Base-by-base conservation (phyloP, 139 green algal genomes). In the Marvania coccoides region DNA sequence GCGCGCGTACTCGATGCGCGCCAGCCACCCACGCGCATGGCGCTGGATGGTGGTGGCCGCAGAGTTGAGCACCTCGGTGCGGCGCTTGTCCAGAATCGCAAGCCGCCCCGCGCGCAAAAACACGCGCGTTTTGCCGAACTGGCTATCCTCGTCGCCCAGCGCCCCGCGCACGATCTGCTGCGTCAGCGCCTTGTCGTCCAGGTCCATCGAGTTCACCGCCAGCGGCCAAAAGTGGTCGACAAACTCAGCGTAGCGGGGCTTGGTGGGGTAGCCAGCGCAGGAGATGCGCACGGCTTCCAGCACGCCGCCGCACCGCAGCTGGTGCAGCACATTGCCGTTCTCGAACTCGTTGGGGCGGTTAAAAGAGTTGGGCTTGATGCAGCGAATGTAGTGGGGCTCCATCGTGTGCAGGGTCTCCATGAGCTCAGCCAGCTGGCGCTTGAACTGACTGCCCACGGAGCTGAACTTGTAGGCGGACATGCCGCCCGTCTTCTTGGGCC, bases 361-460 rank as follows among this genome's bases (percentile, higher is more conserved):
- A 45, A 53, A 34, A 34, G 66, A 67, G 84, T 99, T 99, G 61
- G 95, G 95, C 81, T 99, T 99, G 77, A 99, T 95, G 83, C 95
- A 99, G 73, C 95, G 93, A 47, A 99, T 87, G 82, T 99, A 99
- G 81, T 99, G 94, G 31, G 95, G 95, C 80, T 97, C 87, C 81
- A 96, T 98, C 24, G 65, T 55, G 67, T 87, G 82, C 62, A 99
- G 84, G 61, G 93, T 84, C 24, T 81, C 62, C 91, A 98, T 98
- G 19, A 99, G 84, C 36, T 94, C 90, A 1, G 59, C 73, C 56
- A 99, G 85, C 33, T 71, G 63, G 67, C 84, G 83, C 85, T 97
- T 97, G 85, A 99, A 99, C 56, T 88, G 80, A 57, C 66, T 87
- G 58, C 85, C 91, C 31, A 99, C 87, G 5, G 74, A 84, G 63